phyloP scores from a whole-genome alignment of 768 basidiomycete species.

The Pisolithus sp. region DNA sequence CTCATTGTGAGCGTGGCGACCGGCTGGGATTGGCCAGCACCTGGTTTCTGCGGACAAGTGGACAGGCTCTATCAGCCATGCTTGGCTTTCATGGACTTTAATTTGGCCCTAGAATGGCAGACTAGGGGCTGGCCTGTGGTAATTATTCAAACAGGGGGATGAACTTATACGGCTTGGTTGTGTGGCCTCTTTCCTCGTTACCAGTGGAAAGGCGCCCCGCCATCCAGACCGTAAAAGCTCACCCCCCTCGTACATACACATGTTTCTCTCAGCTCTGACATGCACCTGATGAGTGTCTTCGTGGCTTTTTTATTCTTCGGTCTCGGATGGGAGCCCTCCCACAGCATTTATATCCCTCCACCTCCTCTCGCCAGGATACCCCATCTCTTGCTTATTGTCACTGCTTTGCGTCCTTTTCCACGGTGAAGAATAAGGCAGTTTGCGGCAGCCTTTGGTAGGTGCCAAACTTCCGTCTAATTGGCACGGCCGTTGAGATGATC shows the following conservation, averaged over 20 bases:
- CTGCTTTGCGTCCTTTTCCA: conserved; percentile 24
- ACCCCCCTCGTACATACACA: conserved; percentile 19
- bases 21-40: conserved; percentile 16
- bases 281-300: conserved; percentile 19
- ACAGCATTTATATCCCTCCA: conserved; percentile 6
- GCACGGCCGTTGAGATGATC: conserved; percentile 18
- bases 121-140: conserved; percentile 16
- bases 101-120: conserved; percentile 23
- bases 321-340: conserved; percentile 1
- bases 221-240: conserved; percentile 12
- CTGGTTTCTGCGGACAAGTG: conserved; percentile 12
- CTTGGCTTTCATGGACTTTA: conserved; percentile 26
- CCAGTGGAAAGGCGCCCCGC: conserved; percentile 14
- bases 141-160: conserved; percentile 22
- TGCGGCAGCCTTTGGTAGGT: conserved; percentile 17
- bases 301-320: conserved; percentile 24
- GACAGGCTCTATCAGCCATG: conserved; percentile 15
- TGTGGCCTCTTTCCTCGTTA: conserved; percentile 20
- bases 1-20: conserved; percentile 11
- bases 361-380: not conserved
- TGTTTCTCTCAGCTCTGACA: conserved; percentile 15
- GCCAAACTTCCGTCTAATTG: conserved; percentile 2
- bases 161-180: conserved; percentile 10
- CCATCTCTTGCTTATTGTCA: conserved; percentile 4
- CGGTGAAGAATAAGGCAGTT: conserved; percentile 18